phyloP scores from a whole-genome alignment of 441 rosid species.

The Kokia cookei region DNA sequence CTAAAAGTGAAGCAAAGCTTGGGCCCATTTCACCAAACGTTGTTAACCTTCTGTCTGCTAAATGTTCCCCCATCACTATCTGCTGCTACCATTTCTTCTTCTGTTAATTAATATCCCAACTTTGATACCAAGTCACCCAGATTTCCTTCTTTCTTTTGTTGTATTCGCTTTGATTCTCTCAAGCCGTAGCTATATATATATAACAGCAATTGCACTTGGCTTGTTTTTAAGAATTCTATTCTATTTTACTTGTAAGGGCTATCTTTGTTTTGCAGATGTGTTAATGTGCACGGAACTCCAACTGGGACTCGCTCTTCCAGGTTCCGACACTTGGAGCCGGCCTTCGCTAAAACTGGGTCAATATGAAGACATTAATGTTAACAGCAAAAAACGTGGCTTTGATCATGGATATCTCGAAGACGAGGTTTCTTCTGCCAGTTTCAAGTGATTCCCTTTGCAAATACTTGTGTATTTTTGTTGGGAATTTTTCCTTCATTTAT shows the following conservation, averaged over 20 bases:
- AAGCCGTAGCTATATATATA: too few relatives aligned
- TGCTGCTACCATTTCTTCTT: background rate
- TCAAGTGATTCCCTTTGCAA: too few relatives aligned
- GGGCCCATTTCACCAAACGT: constrained; percentile 15
- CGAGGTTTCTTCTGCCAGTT: too few relatives aligned
- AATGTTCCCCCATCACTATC: background rate
- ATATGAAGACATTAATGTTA: background rate
- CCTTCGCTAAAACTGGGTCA: background rate
- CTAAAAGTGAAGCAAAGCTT: constrained; percentile 23
- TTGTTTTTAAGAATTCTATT: background rate
- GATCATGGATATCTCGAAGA: background rate
- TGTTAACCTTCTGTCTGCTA: background rate
- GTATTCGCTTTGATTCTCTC: background rate
- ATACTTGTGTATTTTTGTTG: too few relatives aligned
- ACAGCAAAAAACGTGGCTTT: constrained; percentile 13
- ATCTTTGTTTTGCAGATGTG: constrained; percentile 4
- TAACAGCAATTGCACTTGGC: background rate
- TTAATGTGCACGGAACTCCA: constrained; percentile 33
- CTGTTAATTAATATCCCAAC: background rate
- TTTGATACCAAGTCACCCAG: constrained; percentile 13
- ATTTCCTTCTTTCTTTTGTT: background rate
- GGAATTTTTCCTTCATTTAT: too few relatives aligned
- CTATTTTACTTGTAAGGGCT: background rate
- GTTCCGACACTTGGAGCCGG: background rate
- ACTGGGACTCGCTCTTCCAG: constrained; percentile 38